phyloP scores from a whole-genome alignment of 495 filamentous ascomycete genomes.

The Rostrohypoxylon terebratum region DNA sequence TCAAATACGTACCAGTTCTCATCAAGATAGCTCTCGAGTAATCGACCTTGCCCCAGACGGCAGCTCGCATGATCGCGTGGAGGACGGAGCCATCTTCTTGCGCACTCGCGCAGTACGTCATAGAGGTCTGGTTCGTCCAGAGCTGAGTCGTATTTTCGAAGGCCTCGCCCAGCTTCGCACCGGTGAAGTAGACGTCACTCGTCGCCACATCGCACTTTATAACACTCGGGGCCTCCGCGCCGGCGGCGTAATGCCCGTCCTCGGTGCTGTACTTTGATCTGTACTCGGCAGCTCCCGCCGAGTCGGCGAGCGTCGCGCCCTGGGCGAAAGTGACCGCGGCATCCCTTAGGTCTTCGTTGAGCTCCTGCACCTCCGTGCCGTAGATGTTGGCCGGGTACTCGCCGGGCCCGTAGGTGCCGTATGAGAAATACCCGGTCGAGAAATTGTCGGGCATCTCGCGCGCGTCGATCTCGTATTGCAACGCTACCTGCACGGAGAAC shows the following conservation, averaged over 20 bases:
- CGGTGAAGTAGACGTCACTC: constrained; percentile 78
- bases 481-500: constrained; percentile 76
- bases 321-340: constrained; percentile 67
- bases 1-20: constrained; percentile 63
- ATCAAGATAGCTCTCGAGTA: constrained; percentile 78
- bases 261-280: constrained; percentile 64
- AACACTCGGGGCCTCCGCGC: constrained; percentile 64
- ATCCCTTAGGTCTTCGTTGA: constrained; percentile 71
- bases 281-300: constrained; percentile 64
- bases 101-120: constrained; percentile 74
- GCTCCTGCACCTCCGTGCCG: constrained; percentile 82
- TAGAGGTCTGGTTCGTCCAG: constrained; percentile 73
- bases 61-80: constrained; percentile 72
- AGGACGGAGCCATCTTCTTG: constrained; percentile 83
- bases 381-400: constrained; percentile 74
- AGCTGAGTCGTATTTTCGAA: constrained; percentile 74
- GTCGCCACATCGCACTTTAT: constrained; percentile 76
- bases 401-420: constrained; percentile 64
- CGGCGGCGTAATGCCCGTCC: constrained; percentile 63
- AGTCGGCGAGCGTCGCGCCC: constrained; percentile 68
- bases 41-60: constrained; percentile 67
- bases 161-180: constrained; percentile 67
- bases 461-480: constrained; percentile 80
- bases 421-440: constrained; percentile 74
- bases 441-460: constrained; percentile 75